Evolutionary conservation across 108 stramenopile species (phyloP).

Genomic region (Cyclotella baltica): DNA sequence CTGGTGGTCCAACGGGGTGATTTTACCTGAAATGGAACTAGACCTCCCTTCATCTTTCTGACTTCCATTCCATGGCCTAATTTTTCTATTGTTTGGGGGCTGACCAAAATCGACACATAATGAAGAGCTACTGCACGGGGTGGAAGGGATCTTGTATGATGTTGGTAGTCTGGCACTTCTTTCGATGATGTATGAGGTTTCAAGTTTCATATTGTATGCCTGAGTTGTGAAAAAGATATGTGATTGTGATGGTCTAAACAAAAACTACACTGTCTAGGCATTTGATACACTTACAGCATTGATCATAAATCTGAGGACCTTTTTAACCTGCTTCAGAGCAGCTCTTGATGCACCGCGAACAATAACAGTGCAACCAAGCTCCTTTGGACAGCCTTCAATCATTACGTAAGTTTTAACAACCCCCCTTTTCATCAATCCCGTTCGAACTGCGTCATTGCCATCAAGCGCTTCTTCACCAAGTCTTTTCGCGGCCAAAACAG

Average conservation of each 20-base stretch:
- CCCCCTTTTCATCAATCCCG: slow-evolving; percentile 84
- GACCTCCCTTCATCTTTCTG: slow-evolving; percentile 65
- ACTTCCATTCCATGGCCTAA: slow-evolving; percentile 87
- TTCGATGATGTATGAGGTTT: slow-evolving; percentile 89
- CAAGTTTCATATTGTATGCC: slow-evolving; percentile 95
- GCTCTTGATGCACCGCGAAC: slow-evolving; percentile 84
- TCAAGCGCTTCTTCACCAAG: slow-evolving; percentile 83
- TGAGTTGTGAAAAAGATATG: neutral
- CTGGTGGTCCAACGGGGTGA: slow-evolving; percentile 90
- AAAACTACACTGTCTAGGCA: neutral
- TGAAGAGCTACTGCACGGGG: slow-evolving; percentile 70
- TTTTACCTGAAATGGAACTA: slow-evolving; percentile 68
- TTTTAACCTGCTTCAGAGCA: slow-evolving; percentile 90
- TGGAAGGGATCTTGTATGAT: slow-evolving; percentile 48
- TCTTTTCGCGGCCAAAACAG: slow-evolving; percentile 77
- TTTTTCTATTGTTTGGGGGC: slow-evolving; percentile 71
- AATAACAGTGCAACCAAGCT: slow-evolving; percentile 91
- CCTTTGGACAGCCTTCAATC: slow-evolving; percentile 93
- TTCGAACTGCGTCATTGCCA: slow-evolving; percentile 81
- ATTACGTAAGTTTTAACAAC: slow-evolving; percentile 83
- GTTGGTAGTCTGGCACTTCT: slow-evolving; percentile 80
- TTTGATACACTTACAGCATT: slow-evolving; percentile 38
- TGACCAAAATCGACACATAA: slow-evolving; percentile 83
- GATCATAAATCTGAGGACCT: slow-evolving; percentile 85
- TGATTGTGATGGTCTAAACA: neutral